These are phyloP conservation scores for Eremothecium cymbalariae DNA, from an alignment of 1,139 yeast genomes.

Conservation along the genomic window DNA sequence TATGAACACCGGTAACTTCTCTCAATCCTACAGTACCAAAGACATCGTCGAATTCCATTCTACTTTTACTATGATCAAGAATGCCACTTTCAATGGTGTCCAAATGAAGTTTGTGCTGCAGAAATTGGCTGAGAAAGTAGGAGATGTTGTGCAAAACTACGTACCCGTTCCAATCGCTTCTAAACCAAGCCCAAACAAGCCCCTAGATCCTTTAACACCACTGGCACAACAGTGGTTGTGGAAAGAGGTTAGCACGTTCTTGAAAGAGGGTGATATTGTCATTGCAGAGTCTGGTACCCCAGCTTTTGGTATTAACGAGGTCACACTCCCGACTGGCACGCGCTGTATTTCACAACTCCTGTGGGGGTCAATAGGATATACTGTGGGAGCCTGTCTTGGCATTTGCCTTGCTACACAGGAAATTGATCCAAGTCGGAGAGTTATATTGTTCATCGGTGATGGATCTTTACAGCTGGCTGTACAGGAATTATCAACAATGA, in stretches of 20 bases:
- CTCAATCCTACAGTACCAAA: conserved; percentile 60
- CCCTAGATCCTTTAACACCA: conserved; percentile 25
- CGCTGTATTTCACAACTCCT: conserved; percentile 69
- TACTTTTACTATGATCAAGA: conserved; percentile 59
- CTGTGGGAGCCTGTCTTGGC: conserved; percentile 71
- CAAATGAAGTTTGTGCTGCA: conserved; percentile 56
- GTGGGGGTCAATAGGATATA: conserved; percentile 77
- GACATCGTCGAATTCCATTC: conserved; percentile 74
- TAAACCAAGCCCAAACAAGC: conserved; percentile 26
- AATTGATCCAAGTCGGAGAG: conserved; percentile 51
- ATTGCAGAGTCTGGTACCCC: conserved; percentile 77
- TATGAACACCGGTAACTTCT: conserved; percentile 74
- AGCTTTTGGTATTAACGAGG: conserved; percentile 64
- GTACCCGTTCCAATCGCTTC: conserved; percentile 37
- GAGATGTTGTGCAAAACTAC: conserved; percentile 31
- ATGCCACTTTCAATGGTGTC: conserved; percentile 58
- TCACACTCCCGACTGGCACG: conserved; percentile 57
- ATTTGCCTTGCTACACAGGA: conserved; percentile 74
- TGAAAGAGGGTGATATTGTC: conserved; percentile 61
- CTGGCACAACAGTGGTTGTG: conserved; percentile 66
- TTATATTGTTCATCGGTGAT: conserved; percentile 67
- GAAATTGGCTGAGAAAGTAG: conserved; percentile 35
- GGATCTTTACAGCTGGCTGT: conserved; percentile 75
- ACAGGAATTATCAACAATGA: conserved; percentile 69
- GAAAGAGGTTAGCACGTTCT: conserved; percentile 61